Evolutionary conservation across 2,329 filamentous ascomycete species (phyloP), one percentile per base, ranked within the genome.

Genomic region (Canariomyces notabilis): DNA sequence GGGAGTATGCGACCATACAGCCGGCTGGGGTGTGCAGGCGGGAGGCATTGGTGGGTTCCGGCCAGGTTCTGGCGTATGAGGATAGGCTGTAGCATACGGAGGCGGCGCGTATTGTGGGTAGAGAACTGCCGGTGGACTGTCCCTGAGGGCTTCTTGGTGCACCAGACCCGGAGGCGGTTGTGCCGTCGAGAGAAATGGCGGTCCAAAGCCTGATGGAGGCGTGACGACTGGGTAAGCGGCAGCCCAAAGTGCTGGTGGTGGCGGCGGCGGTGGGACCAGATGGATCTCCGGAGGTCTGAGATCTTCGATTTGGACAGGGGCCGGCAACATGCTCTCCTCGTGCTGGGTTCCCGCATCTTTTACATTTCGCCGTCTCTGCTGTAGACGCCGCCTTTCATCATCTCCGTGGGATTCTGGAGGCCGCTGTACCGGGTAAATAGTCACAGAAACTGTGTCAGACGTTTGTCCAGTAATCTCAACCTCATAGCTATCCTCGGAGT

Each of bases 391-490:
- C 26, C 7, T 12, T 4, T 16, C 6, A 3, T 14, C 29, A 20
- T 20, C 4, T 15, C 31, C 42, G 14, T 37, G 5, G 26, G 31
- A 23, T 11, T 15, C 16, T 12, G 9, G 26, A 14, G 20, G 21
- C 15, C 38, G 38, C n/a, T 31, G 20, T 11, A 41, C 42, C 3
- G 39, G 49, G 22, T 46, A 41, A n/a, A 51, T 37, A 18, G 38
- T 44, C 23, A 51, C 48, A 2, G 45, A 46, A 14, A 48, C n/a
- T 6, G 15, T 40, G 32, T 14, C 37, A 4, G 45, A 46, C 8
- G 21, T 18, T 6, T 15, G 7, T 16, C 49, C 33, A 7, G 34
- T 29, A 9, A 48, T 36, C 37, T 46, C 34, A 37, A 34, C 37
- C 15, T 42, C 19, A 15, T 18, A 36, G 16, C 1, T 23, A 15